Base-by-base conservation (phyloP, 2,329 filamentous ascomycete species). In the Ophiostoma perfectum region DNA sequence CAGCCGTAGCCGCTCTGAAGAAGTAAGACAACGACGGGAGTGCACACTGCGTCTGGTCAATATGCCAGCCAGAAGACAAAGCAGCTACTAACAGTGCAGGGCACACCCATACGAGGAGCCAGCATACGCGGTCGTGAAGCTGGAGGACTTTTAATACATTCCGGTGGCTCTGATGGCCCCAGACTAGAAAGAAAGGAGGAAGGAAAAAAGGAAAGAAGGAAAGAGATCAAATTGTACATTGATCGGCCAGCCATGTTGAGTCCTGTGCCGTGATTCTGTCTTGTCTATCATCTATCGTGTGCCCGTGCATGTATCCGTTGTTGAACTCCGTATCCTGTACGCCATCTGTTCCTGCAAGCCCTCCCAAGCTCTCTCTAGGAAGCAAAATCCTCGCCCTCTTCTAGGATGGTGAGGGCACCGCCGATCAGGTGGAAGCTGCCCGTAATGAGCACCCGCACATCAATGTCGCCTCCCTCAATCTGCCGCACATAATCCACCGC, bases 1-100 rank as follows among this genome's bases (percentile, higher is more conserved):
- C 80, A 52, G 88, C 83, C 1, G 87, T 91, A 0, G 81, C 81
- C 42, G 89, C 87, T 4, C 75, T 92, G 77, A 91, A 90, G 76
- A 80, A 78, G 89, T 90, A 72, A 74, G 27, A 27, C 27, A 27
- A 27, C 27, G 27, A 27, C 27, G 27, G 27, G 42, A 44, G 42
- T 27, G 27, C 27, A 27, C 27, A 27, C 27, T 27, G 1, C 27
- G 27, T 27, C 27, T 27, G 27, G 27, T 2, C 27, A 27, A 1
- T 2, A 27, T 27, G 27, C 27, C 27, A 27, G 27, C 27, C 27
- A 44, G 42, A 44, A 12, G 11, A 8, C 12, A 5, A 41, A n/a
- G 14, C 14, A 58, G 72, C 4, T 38, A 64, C 73, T 67, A 36
- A 72, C 73, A 70, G 70, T 16, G 71, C 73, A 82, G 77, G 67